Conservation (phyloP, 1,139 yeast genomes). For the Petasospora rhodanensis region DNA sequence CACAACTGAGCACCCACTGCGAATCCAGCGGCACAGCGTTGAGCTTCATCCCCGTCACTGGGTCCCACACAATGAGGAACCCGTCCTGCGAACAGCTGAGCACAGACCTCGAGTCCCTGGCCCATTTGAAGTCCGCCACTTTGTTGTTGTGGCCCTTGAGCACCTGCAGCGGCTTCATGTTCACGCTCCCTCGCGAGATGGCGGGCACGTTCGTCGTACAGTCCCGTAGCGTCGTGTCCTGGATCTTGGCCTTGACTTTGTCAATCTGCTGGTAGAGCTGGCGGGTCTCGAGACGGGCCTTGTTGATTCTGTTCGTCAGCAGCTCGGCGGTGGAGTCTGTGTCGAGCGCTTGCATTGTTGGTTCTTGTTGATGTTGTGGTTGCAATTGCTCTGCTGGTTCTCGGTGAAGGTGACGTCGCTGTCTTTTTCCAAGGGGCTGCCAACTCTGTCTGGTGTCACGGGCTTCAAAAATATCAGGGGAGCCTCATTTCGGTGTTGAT, state of each 20-base stretch:
- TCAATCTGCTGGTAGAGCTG: constrained; percentile 47
- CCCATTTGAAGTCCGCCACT: constrained; percentile 67
- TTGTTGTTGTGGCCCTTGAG: constrained; percentile 76
- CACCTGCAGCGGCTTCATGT: constrained; percentile 34
- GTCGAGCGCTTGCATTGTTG: constrained; percentile 5
- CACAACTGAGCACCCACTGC: constrained; percentile 77
- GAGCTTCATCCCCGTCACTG: constrained; percentile 64
- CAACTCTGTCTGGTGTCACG: neutral
- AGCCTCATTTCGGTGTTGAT: constrained; percentile 1
- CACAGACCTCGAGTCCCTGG: constrained; percentile 51
- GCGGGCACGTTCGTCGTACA: constrained; percentile 33
- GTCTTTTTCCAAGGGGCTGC: neutral
- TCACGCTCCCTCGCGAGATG: constrained; percentile 23
- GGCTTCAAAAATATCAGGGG: neutral
- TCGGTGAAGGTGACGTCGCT: neutral
- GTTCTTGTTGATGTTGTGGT: constrained; percentile 1
- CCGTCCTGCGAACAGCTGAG: constrained; percentile 87
- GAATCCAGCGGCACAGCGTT: constrained; percentile 68
- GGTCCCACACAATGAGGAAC: constrained; percentile 79
- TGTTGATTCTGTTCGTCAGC: constrained; percentile 15
- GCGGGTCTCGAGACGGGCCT: constrained; percentile 44
- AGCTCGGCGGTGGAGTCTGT: constrained; percentile 8
- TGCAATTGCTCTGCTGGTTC: neutral
- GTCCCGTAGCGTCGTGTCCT: constrained; percentile 43
- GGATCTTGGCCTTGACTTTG: constrained; percentile 36